Evolutionary conservation across 495 filamentous ascomycete species (phyloP).

Genomic region (Penicillium manginii): DNA sequence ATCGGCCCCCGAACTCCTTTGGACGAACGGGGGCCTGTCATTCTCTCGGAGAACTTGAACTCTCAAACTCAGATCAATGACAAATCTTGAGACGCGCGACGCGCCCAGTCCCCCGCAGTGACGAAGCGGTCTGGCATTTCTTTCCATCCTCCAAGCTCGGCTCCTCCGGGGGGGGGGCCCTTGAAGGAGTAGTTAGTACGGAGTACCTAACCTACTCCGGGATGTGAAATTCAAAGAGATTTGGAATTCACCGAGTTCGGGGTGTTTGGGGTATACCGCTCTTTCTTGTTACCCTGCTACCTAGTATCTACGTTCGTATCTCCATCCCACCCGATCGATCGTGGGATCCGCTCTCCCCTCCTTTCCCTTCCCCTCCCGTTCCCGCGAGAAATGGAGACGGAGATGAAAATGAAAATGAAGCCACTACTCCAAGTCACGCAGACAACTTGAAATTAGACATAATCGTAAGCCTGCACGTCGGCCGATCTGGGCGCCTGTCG

Average conservation of each 20-base stretch:
- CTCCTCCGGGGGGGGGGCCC: too few relatives aligned
- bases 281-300: background rate
- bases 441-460: too few relatives aligned
- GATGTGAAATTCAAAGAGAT: background rate
- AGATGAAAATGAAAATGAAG: background rate
- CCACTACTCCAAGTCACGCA: too few relatives aligned
- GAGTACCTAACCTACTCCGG: too few relatives aligned
- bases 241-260: background rate
- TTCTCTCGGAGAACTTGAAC: background rate
- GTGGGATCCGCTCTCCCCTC: background rate
- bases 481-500: background rate
- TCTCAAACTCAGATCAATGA: too few relatives aligned
- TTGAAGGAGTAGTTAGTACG: too few relatives aligned
- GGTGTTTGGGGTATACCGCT: background rate
- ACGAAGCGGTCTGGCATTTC: constrained; percentile 14
- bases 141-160: background rate
- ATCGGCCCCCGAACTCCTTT: background rate
- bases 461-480: background rate
- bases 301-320: background rate
- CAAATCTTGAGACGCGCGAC: constrained; percentile 30
- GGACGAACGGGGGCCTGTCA: background rate
- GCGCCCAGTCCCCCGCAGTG: too few relatives aligned
- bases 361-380: background rate
- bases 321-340: background rate
- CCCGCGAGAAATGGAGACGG: background rate